Evolutionary conservation across 2,329 filamentous ascomycete species (phyloP), one percentile per base, ranked within the genome.

Genomic region (Chrysosporium queenslandicum): DNA sequence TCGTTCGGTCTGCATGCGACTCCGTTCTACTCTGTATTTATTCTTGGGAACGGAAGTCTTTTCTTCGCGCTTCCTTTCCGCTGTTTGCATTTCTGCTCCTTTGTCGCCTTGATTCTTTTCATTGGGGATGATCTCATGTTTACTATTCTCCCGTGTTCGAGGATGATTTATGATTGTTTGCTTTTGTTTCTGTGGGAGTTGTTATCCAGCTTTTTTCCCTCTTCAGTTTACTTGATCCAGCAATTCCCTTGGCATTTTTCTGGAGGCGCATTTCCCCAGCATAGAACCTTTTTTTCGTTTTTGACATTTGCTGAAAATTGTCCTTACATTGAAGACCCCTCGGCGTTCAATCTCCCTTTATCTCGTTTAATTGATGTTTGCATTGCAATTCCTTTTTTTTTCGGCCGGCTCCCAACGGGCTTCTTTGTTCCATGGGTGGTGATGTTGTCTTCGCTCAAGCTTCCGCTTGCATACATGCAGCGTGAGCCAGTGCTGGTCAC

Each of bases 11-110:
- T 30, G 16, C 25, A 42, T 39, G 46, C 39, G 41, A 46, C 53
- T 50, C 34, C 40, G 40, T 43, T 55, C 42, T 34, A 27, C 49
- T 51, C 42, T 47, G 32, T 50, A 50, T 40, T 53, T 39, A 20
- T 42, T 52, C 40, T 46, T 20, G 18, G 60, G 59, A 65, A 59
- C 60, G 61, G 59, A 65, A 60, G 61, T 65, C 65, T 62, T 58
- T 45, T 48, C 60, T 61, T 60, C 58, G 56, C 53, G 55, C 56
- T 56, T 58, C 56, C 47, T 46, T 60, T 58, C 60, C 56, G 8
- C 20, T 5, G n/a, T 41, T 34, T 29, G 20, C 18, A 37, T n/a
- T 42, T 50, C 30, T 25, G 36, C 30, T 2, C 37, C 18, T 34
- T n/a, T 16, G 2, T 18, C 42, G 20, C 20, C n/a, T 6, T 39